phyloP scores from a whole-genome alignment of 73 alveolate genomes.

The Symbiodinium natans region DNA sequence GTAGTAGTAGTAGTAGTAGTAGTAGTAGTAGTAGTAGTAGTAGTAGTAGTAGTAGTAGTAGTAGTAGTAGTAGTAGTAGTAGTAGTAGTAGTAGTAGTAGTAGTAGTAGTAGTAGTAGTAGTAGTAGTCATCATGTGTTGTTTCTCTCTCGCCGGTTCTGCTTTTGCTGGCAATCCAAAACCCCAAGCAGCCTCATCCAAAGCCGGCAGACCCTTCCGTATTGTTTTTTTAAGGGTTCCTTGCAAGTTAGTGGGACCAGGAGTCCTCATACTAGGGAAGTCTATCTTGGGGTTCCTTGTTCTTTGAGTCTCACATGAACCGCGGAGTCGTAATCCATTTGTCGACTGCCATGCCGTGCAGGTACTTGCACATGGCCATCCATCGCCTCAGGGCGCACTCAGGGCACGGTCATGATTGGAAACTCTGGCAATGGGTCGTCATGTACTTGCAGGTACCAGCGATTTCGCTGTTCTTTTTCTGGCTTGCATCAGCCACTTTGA shows the following conservation, averaged over 20 bases:
- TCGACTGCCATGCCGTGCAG: not conserved
- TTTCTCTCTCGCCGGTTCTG: not conserved
- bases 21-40: not conserved
- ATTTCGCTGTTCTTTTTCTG: not conserved
- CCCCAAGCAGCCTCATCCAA: not conserved
- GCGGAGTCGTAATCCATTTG: not conserved
- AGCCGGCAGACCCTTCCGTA: not conserved
- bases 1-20: not conserved
- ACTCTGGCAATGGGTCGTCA: not conserved
- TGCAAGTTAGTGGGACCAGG: not conserved
- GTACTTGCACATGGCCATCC: not conserved
- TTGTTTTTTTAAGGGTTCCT: not conserved
- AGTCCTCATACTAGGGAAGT: not conserved
- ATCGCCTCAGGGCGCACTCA: not conserved
- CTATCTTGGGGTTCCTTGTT: not conserved
- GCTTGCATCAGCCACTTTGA: not conserved
- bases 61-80: not conserved
- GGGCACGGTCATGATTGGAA: not conserved
- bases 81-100: not conserved
- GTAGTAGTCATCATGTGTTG: not conserved
- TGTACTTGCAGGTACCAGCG: not conserved
- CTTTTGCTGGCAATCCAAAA: not conserved
- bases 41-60: not conserved
- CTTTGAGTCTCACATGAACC: not conserved
- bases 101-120: not conserved